These are phyloP conservation scores for Chrysoporthe cubensis DNA, from an alignment of 2,329 filamentous ascomycete species.

Conservation along the genomic window DNA sequence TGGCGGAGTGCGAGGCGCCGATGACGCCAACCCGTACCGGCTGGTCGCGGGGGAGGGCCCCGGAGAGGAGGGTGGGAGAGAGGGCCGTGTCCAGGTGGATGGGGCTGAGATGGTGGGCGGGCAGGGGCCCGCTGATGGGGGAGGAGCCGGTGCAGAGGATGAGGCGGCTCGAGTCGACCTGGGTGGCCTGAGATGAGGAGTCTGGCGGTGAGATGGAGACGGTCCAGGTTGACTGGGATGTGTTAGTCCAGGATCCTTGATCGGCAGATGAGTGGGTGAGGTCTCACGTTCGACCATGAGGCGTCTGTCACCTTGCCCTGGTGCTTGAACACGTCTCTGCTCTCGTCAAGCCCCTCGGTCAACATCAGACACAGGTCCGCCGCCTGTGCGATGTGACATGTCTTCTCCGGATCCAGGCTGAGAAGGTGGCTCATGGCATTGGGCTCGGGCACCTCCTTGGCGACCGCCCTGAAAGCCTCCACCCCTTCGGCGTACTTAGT, in stretches of 20 bases:
- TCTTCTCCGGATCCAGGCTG: constrained; percentile 57
- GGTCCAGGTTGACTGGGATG: constrained; percentile 32
- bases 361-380: constrained; percentile 57
- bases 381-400: constrained; percentile 60
- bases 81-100: constrained; percentile 59
- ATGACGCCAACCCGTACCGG: constrained; percentile 57
- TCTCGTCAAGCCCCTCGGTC: constrained; percentile 46
- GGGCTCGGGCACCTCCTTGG: constrained; percentile 49
- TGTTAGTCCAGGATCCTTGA: constrained; percentile 30
- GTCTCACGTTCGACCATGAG: constrained; percentile 31
- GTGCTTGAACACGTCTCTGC: constrained; percentile 44
- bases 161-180: constrained; percentile 47
- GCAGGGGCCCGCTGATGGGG: constrained; percentile 49
- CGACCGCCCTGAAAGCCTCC: constrained; percentile 55
- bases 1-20: constrained; percentile 66
- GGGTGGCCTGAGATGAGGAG: constrained; percentile 32
- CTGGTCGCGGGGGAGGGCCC: constrained; percentile 34
- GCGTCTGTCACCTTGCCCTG: constrained; percentile 44
- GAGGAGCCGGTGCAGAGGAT: constrained; percentile 64
- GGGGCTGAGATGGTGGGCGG: constrained; percentile 41
- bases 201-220: constrained; percentile 21
- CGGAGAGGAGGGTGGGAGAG: constrained; percentile 53
- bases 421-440: constrained; percentile 60
- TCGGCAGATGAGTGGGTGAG: background rate
- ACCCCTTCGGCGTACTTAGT: constrained; percentile 59